Evolutionary conservation across 2,329 filamentous ascomycete genomes (phyloP), one percentile per base, ranked within the genome.

Genomic region (Corynespora cassiicola): DNA sequence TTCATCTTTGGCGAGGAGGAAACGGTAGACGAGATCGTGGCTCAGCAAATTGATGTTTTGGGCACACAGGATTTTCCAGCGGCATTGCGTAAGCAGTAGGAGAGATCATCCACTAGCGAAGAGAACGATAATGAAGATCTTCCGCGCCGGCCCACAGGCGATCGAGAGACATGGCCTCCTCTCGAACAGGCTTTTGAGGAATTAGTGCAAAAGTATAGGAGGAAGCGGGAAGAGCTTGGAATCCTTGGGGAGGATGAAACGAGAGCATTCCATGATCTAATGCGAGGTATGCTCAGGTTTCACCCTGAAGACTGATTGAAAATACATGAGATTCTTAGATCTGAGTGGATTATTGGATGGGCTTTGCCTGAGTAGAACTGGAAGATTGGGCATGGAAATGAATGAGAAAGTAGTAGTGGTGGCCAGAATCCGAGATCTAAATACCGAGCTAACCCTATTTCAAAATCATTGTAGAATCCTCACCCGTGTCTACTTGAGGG

Each of bases 231-330:
- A 21, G 38, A 16, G 7, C 17, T 20, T 17, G 35, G 38, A 16
- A 33, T 28, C 10, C 36, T 38, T 32, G 37, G 32, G 12, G 44
- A 47, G 12, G 36, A 47, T 14, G 44, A 47, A 24, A 44, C 36
- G 12, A 22, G 28, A 28, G 33, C 36, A 15, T 38, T 47, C 22
- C 39, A 43, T 35, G 32, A 44, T 16, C 34, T 47, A 17, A 41
- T 47, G 33, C 44, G 44, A 27, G 28, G 44, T 31, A 47, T 47
- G 39, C 36, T 44, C 15, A 44, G 21, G 17, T 47, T 47, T 20
- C 9, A 30, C 16, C 40, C 44, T 33, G 32, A 38, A 30, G 44
- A 47, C 20, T 36, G 44, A 11, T 20, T 43, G 32, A 44, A 39
- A 21, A 39, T 41, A 35, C 32, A 47, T 7, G 29, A 40, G 24